phyloP scores from a whole-genome alignment of 805 yeast species.

The Kodamaea kaohsiungensis region DNA sequence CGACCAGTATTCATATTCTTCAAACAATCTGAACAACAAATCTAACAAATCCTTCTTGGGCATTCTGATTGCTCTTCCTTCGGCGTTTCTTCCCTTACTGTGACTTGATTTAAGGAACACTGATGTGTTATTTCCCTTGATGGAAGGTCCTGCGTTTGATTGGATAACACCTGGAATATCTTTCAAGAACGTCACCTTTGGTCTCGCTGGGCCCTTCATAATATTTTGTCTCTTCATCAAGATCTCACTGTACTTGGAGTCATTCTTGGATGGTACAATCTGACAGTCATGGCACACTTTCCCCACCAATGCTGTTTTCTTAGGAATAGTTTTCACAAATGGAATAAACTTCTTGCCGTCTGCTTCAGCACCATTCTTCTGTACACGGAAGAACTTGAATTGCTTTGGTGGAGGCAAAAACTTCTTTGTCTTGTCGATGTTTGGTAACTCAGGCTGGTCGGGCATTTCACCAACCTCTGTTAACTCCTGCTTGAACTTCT shows the following conservation, averaged over 20 bases:
- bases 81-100: slow-evolving; percentile 50
- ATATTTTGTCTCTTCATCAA: slow-evolving; percentile 53
- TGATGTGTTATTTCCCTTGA: slow-evolving; percentile 66
- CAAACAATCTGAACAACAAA: slow-evolving; percentile 82
- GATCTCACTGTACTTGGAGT: slow-evolving; percentile 67
- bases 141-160: slow-evolving; percentile 82
- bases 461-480: slow-evolving; percentile 56
- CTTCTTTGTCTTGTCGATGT: slow-evolving; percentile 24
- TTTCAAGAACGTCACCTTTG: slow-evolving; percentile 68
- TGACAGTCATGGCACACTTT: slow-evolving; percentile 92
- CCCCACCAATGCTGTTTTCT: slow-evolving; percentile 82
- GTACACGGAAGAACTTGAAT: slow-evolving; percentile 30
- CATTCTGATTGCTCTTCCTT: slow-evolving; percentile 91
- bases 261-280: slow-evolving; percentile 74
- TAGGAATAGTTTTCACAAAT: slow-evolving; percentile 84
- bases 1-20: slow-evolving; percentile 95
- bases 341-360: slow-evolving; percentile 56
- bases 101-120: slow-evolving; percentile 54
- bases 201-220: slow-evolving; percentile 51
- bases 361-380: slow-evolving; percentile 28
- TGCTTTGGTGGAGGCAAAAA: slow-evolving; percentile 13
- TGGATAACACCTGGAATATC: slow-evolving; percentile 87
- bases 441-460: slow-evolving; percentile 48
- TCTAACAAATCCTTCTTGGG: slow-evolving; percentile 91
- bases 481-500: slow-evolving; percentile 51